phyloP scores from a whole-genome alignment of 2,329 filamentous ascomycete species.

The Chaetomiaceae sp. region DNA sequence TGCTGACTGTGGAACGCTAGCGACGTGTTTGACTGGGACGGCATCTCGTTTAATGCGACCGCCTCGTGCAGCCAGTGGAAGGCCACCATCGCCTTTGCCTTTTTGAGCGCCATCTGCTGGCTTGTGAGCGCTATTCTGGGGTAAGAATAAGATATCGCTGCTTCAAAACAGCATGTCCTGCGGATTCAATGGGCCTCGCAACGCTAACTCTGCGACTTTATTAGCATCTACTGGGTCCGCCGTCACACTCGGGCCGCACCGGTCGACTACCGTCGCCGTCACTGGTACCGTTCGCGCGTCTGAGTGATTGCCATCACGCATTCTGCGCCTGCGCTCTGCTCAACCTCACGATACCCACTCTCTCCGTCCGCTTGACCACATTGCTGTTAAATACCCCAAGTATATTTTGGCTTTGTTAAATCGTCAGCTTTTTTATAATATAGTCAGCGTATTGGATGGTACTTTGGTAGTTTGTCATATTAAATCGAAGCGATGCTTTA shows the following conservation, averaged over 20 bases:
- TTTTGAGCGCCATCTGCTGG: conserved; percentile 68
- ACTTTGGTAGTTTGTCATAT: too few species aligned
- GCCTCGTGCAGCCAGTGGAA: conserved; percentile 65
- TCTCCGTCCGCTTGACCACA: too few species aligned
- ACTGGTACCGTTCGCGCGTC: conserved; percentile 43
- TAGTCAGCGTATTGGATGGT: too few species aligned
- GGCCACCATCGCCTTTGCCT: conserved; percentile 66
- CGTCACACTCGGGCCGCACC: conserved; percentile 34
- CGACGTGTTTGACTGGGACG: conserved; percentile 56
- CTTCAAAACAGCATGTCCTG: too few species aligned
- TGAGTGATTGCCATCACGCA: conserved; percentile 27
- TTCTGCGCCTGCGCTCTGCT: too few species aligned
- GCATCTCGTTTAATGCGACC: conserved; percentile 44
- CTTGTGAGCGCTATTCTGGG: conserved; percentile 58
- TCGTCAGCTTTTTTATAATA: too few species aligned
- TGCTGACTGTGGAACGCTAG: conserved; percentile 14
- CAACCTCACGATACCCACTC: too few species aligned
- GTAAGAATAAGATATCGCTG: conserved; percentile 15
- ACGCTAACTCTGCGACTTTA: neutral
- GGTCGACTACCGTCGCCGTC: conserved; percentile 31
- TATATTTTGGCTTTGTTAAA: too few species aligned
- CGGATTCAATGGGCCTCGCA: neutral
- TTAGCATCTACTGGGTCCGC: conserved; percentile 47
- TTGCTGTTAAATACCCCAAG: too few species aligned
- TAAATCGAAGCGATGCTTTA: too few species aligned